Conservation (phyloP, 2,329 filamentous ascomycete species). For the Diaporthe aspalathi region DNA sequence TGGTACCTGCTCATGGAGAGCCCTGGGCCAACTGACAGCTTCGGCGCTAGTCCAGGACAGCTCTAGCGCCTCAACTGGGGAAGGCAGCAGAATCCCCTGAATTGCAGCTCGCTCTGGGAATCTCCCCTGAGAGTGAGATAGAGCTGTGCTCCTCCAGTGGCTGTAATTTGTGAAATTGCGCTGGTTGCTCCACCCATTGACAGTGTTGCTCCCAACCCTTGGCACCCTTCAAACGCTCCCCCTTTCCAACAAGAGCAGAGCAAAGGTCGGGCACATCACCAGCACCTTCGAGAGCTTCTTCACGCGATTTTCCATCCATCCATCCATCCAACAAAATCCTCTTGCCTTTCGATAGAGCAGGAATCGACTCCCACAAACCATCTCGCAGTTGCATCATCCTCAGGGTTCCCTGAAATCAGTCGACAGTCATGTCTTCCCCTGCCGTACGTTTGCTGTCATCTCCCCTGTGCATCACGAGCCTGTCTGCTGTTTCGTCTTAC, state of each 20-base stretch:
- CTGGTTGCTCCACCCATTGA: slow-evolving; percentile 37
- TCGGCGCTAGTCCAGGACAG: neutral
- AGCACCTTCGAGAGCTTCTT: slow-evolving; percentile 22
- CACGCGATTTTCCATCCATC: slow-evolving; percentile 29
- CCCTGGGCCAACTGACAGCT: slow-evolving; percentile 5
- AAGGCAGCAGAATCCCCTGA: slow-evolving; percentile 29
- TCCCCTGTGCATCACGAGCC: slow-evolving; percentile 35
- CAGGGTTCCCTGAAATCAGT: slow-evolving; percentile 11
- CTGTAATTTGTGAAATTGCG: slow-evolving; percentile 37
- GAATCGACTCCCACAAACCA: slow-evolving; percentile 40
- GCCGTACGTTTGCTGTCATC: slow-evolving; percentile 41
- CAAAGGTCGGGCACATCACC: slow-evolving; percentile 36
- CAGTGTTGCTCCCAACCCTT: slow-evolving; percentile 36
- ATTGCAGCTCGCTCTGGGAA: slow-evolving; percentile 30
- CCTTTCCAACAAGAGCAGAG: slow-evolving; percentile 37
- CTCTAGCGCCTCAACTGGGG: slow-evolving; percentile 35
- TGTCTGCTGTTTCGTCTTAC: slow-evolving; percentile 5
- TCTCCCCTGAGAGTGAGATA: slow-evolving; percentile 29
- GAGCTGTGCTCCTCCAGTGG: slow-evolving; percentile 33
- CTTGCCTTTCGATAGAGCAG: slow-evolving; percentile 30
- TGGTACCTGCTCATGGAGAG: neutral
- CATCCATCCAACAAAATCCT: too few relatives aligned
- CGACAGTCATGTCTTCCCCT: slow-evolving; percentile 45
- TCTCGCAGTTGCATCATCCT: slow-evolving; percentile 7
- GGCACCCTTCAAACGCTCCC: slow-evolving; percentile 35